phyloP scores from a whole-genome alignment of 768 basidiomycete species.

The Thelephora ganbajun region DNA sequence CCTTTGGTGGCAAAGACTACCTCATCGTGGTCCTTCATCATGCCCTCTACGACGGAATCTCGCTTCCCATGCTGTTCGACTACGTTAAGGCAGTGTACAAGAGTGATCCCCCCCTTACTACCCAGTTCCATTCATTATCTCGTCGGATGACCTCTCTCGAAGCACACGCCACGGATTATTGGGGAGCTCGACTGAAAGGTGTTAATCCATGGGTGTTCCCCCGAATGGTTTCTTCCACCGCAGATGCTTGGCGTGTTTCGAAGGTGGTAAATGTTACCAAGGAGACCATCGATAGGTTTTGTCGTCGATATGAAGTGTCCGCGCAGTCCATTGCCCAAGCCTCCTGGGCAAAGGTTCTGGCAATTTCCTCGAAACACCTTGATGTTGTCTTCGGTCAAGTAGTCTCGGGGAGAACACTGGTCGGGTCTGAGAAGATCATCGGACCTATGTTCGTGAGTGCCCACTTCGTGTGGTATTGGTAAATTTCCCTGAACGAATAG shows the following conservation, averaged over 20 bases:
- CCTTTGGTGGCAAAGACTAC: constrained; percentile 4
- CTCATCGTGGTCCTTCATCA: constrained; percentile 32
- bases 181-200: constrained; percentile 12
- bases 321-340: constrained; percentile 24
- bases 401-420: constrained; percentile 28
- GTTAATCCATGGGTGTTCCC: constrained; percentile 3
- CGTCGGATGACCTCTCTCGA: constrained; percentile 25
- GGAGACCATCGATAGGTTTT: constrained; percentile 3
- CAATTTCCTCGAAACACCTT: constrained; percentile 8
- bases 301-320: constrained; percentile 14
- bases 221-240: not conserved
- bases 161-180: constrained; percentile 22
- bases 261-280: not conserved
- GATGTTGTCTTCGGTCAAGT: constrained; percentile 35
- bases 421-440: constrained; percentile 27
- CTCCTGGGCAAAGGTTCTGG: constrained; percentile 16
- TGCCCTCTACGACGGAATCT: constrained; percentile 32
- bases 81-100: constrained; percentile 20
- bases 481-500: not conserved
- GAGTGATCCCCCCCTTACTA: constrained; percentile 4
- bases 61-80: constrained; percentile 22
- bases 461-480: not conserved
- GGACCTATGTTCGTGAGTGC: constrained; percentile 32
- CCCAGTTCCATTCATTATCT: constrained; percentile 25
- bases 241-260: not conserved